Percentiles rank a stretch among this genome's conserved stretches.
Conservation (phyloP, 1,139 yeast species). For the Geotrichum cucujoidarum region DNA sequence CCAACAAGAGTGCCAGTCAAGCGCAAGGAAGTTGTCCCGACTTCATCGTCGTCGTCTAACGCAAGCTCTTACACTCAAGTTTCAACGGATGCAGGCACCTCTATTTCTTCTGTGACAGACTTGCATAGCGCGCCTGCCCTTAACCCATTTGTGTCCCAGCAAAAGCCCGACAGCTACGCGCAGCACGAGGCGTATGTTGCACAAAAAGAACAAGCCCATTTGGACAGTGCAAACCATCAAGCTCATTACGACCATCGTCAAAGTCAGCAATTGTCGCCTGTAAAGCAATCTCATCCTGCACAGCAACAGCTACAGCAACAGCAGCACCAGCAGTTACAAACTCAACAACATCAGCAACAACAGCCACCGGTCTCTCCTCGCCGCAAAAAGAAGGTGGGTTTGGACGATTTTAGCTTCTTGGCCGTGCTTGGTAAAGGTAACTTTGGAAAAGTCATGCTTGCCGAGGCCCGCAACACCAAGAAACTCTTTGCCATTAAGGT, state of each 20-base stretch:
- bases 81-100: not conserved
- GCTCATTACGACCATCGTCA: not conserved
- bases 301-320: not conserved
- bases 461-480: constrained; percentile 77
- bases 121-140: no score
- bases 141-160: no score
- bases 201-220: not conserved
- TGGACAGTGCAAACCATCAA: not conserved
- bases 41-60: not conserved
- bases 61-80: not conserved
- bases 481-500: constrained; percentile 91
- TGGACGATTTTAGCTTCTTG: constrained; percentile 88
- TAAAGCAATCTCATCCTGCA: not conserved
- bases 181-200: not conserved
- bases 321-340: not conserved
- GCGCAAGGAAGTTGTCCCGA: not conserved
- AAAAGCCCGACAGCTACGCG: not conserved
- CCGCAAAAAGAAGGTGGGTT: constrained; percentile 63
- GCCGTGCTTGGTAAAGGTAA: constrained; percentile 97
- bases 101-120: no score
- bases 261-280: not conserved
- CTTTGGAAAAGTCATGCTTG: constrained; percentile 95
- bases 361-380: constrained; percentile 20
- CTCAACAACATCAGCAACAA: constrained; percentile 2
- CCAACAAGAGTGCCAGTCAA: constrained; percentile 16